Evolutionary conservation across 164 flowering plant genomes (phyloP).

Genomic region (Brasenia schreberi): DNA sequence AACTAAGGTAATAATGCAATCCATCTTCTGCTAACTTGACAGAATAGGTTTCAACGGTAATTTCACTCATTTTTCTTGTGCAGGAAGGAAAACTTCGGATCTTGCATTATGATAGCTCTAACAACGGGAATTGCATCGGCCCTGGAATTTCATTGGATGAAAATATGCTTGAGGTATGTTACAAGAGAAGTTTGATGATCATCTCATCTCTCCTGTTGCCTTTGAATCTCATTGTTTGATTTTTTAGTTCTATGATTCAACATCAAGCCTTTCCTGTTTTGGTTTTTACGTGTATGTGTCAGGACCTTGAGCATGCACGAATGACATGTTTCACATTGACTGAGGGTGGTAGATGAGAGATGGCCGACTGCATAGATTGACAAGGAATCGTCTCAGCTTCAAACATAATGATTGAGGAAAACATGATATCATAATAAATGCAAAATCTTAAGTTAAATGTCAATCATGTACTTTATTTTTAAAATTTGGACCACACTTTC

Average conservation of each 20-base stretch:
- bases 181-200: background rate
- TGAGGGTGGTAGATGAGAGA: background rate
- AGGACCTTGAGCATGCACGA: background rate
- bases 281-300: background rate
- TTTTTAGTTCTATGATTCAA: background rate
- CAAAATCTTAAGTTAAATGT: too few species aligned
- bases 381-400: too few species aligned
- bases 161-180: conserved; percentile 54
- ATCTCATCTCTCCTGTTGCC: background rate
- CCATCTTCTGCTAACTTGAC: background rate
- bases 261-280: background rate
- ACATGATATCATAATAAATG: too few species aligned
- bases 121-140: conserved; percentile 19
- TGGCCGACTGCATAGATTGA: too few species aligned
- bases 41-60: background rate
- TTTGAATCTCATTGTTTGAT: background rate
- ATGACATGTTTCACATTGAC: background rate
- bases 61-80: conserved; percentile 5
- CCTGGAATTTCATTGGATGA: conserved; percentile 31
- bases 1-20: conserved; percentile 51
- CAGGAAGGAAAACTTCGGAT: conserved; percentile 97
- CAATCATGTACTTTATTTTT: too few species aligned
- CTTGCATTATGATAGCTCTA: conserved; percentile 55
- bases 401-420: too few species aligned
- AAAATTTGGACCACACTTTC: too few species aligned